Base-by-base conservation (phyloP, 805 yeast species). In the Lachancea mirantina region DNA sequence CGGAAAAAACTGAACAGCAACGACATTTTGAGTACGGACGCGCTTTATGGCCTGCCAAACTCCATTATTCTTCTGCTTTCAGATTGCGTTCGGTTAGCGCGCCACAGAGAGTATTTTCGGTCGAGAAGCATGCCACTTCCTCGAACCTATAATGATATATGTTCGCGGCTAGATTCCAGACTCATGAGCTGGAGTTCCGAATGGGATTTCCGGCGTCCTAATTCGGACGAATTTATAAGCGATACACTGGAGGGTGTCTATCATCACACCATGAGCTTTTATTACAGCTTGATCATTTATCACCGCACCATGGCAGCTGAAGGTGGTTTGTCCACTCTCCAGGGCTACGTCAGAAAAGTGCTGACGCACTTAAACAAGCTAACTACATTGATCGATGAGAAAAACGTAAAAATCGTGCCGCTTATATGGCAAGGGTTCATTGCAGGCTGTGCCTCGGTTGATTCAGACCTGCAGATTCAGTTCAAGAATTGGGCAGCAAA, bases 341-440 rank as follows among this genome's bases (percentile, higher is more conserved):
- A 83, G 49, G 65, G 66, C 10, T 67, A 76, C 34, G 84, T 83
- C 2, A 68, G 63, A 26, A 63, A 67, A 22, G 81, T 83, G 2
- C 62, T 84, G 31, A 60, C 65, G 15, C 85, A 80, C 49, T 59
- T 84, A 43, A 75, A 78, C 46, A 64, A 68, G 35, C 70, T 85
- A 35, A 82, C 76, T 36, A 50, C 55, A 24, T 60, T 83, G 30
- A 74, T 78, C 20, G 68, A 70, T 5, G 41, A 43, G 3, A 55
- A 61, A 11, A 59, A 67, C 14, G 76, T 72, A 16, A 75, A 78
- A 1, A 70, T 79, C 14, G 73, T 79, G 21, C 95, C 96, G 4
- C 61, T 84, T 20, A 76, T 84, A 46, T 85, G 95, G 92, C 89
- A 82, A 49, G 94, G 92, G 0, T 85, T 85, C 45, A 78, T 85